phyloP scores from a whole-genome alignment of 1,284 basidiomycete species.

The Trametes versicolor region DNA sequence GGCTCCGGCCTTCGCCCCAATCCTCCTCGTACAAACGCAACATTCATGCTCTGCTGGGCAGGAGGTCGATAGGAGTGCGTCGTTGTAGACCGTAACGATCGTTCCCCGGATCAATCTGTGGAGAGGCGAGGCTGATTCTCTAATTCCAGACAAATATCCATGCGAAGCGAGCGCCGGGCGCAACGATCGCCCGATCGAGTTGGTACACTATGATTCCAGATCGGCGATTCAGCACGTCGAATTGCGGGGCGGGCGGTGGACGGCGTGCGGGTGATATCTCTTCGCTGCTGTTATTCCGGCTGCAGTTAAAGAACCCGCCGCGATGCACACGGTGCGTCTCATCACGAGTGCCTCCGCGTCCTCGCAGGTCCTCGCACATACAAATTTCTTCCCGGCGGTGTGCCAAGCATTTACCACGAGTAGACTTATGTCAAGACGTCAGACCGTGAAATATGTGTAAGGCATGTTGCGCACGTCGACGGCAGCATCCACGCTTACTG shows the following conservation, averaged over 20 bases:
- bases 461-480: background rate
- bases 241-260: background rate
- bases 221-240: background rate
- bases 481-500: constrained; percentile 4
- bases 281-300: too few relatives aligned
- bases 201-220: background rate
- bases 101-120: background rate
- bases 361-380: background rate
- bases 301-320: background rate
- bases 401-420: background rate
- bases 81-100: background rate
- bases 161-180: background rate
- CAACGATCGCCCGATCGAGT: background rate
- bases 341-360: constrained; percentile 9
- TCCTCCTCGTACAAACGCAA: too few relatives aligned
- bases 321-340: background rate
- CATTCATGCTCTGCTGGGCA: too few relatives aligned
- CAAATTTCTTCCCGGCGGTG: background rate
- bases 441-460: background rate
- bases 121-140: background rate
- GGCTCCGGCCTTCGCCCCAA: too few relatives aligned
- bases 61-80: too few relatives aligned
- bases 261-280: background rate
- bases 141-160: background rate
- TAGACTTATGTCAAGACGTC: background rate